Evolutionary conservation across 2,329 filamentous ascomycete genomes (phyloP).

Genomic region (Metarhizium sp.): DNA sequence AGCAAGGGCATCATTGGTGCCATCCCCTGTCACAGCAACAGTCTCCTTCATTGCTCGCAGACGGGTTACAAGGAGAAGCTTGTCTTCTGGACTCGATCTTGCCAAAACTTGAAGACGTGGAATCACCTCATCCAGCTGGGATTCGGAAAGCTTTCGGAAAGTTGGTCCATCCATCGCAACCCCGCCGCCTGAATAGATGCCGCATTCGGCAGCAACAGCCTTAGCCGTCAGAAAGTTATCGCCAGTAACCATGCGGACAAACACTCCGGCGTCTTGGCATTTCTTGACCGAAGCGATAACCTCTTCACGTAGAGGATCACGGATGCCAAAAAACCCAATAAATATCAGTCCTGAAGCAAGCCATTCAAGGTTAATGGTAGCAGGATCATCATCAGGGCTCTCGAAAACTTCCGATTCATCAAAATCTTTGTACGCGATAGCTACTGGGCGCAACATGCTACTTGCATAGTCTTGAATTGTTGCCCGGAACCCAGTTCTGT

Average conservation of each 20-base stretch:
- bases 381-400: conserved; percentile 25
- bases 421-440: conserved; percentile 65
- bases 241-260: conserved; percentile 54
- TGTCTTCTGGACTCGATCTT: conserved; percentile 61
- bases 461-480: conserved; percentile 47
- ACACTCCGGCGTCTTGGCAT: conserved; percentile 55
- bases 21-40: conserved; percentile 58
- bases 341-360: conserved; percentile 38
- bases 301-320: conserved; percentile 55
- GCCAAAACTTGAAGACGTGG: conserved; percentile 59
- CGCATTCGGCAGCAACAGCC: conserved; percentile 33
- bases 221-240: conserved; percentile 35
- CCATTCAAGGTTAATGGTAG: conserved; percentile 26
- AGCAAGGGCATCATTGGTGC: conserved; percentile 57
- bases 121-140: conserved; percentile 40
- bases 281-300: conserved; percentile 53
- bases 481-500: conserved; percentile 20
- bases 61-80: conserved; percentile 53
- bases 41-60: conserved; percentile 57
- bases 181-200: conserved; percentile 48
- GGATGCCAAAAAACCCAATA: conserved; percentile 49
- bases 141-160: conserved; percentile 47
- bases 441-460: conserved; percentile 65
- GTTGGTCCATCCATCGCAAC: conserved; percentile 46
- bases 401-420: conserved; percentile 58